Evolutionary conservation across 371 early-diverging fungal species (phyloP).

Genomic region (Apophysomyces variabilis): DNA sequence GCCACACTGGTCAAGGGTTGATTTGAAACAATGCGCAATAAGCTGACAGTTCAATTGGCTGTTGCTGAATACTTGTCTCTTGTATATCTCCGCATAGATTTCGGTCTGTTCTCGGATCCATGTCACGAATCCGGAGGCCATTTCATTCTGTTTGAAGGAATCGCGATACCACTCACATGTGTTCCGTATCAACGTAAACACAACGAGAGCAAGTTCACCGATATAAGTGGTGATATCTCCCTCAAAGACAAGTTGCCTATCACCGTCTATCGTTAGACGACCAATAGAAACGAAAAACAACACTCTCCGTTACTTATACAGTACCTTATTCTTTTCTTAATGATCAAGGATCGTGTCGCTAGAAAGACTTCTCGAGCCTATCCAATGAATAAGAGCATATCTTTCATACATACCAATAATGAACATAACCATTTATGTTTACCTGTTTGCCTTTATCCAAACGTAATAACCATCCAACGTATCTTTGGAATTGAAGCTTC

Average conservation of each 20-base stretch:
- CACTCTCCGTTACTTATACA: not conserved
- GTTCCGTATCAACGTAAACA: constrained; percentile 87
- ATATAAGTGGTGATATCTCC: constrained; percentile 87
- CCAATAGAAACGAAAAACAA: not conserved
- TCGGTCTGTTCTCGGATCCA: constrained; percentile 91
- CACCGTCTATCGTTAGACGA: not conserved
- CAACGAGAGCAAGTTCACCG: constrained; percentile 82
- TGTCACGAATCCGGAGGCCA: constrained; percentile 90
- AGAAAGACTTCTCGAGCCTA: constrained; percentile 83
- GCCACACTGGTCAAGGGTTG: constrained; percentile 74
- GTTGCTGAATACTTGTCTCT: constrained; percentile 84
- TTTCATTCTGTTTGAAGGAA: constrained; percentile 84
- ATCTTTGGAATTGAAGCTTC: constrained; percentile 76
- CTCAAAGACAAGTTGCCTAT: constrained; percentile 82
- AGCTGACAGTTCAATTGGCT: constrained; percentile 76
- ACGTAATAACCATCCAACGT: constrained; percentile 81
- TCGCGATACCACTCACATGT: constrained; percentile 94
- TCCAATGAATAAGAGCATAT: not conserved
- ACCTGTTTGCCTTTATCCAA: constrained; percentile 82
- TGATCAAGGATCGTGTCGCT: constrained; percentile 72
- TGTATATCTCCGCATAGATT: constrained; percentile 83
- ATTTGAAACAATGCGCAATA: constrained; percentile 84
- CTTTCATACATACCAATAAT: no score
- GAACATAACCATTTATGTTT: not conserved
- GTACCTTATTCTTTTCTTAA: constrained; percentile 77